A percentile compares a stretch with the other conserved stretches of the same genome.
Conservation (phyloP, 352 stramenopile genomes). For the Phytophthora cactorum region DNA sequence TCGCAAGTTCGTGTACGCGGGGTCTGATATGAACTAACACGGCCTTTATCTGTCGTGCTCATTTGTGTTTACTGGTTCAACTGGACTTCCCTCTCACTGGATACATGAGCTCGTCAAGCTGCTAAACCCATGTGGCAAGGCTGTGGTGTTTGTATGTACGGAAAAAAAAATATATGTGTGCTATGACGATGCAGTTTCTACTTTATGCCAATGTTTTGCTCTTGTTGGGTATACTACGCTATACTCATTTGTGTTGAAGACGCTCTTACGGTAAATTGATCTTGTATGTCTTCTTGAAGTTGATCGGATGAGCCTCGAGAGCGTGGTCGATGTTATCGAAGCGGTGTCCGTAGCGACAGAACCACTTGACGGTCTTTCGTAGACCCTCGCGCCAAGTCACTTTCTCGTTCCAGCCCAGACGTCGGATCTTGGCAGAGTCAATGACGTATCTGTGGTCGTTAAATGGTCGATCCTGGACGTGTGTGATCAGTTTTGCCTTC, state of each 20-base stretch:
- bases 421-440: slow-evolving; percentile 90
- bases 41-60: background rate
- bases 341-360: slow-evolving; percentile 51
- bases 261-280: slow-evolving; percentile 29
- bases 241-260: background rate
- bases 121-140: no score
- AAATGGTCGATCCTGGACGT: slow-evolving; percentile 94
- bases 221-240: background rate
- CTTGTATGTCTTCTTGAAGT: slow-evolving; percentile 77
- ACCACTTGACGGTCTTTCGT: slow-evolving; percentile 5
- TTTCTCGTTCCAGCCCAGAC: slow-evolving; percentile 88
- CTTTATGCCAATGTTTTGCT: slow-evolving; percentile 7
- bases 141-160: background rate
- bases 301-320: slow-evolving; percentile 78
- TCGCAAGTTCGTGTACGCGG: background rate
- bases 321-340: slow-evolving; percentile 90
- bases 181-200: slow-evolving; percentile 22
- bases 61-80: slow-evolving; percentile 5
- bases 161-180: background rate
- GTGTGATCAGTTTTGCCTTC: slow-evolving; percentile 66
- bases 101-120: no score
- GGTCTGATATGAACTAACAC: background rate
- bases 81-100: slow-evolving; percentile 10
- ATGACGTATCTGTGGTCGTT: slow-evolving; percentile 98
- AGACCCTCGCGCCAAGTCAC: background rate